Conservation (phyloP, 768 basidiomycete genomes). For the Trametes maxima region DNA sequence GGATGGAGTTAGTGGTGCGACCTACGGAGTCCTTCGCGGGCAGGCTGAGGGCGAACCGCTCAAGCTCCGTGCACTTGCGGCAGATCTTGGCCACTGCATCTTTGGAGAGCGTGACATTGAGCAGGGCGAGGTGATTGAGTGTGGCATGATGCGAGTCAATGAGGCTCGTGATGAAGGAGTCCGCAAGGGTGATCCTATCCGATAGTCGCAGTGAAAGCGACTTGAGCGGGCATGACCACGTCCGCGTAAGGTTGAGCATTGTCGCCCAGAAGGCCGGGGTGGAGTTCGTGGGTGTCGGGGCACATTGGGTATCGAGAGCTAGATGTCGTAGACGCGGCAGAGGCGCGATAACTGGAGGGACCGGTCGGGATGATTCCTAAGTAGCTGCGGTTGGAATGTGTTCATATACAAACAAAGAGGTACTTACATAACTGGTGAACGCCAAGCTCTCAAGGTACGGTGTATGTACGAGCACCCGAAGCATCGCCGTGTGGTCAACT, state of each 20-base stretch:
- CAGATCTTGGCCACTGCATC: slow-evolving; percentile 47
- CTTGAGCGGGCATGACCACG: slow-evolving; percentile 40
- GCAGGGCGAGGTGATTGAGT: slow-evolving; percentile 47
- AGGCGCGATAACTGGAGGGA: slow-evolving; percentile 32
- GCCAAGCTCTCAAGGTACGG: slow-evolving; percentile 64
- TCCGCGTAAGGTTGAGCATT: slow-evolving; percentile 33
- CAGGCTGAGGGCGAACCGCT: slow-evolving; percentile 53
- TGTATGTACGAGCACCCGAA: slow-evolving; percentile 48
- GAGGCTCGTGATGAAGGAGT: slow-evolving; percentile 46
- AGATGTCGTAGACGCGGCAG: slow-evolving; percentile 51
- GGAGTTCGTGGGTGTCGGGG: slow-evolving; percentile 26
- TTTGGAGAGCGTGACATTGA: slow-evolving; percentile 46
- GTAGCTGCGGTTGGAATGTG: not conserved
- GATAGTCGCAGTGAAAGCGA: slow-evolving; percentile 45
- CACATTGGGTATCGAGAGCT: slow-evolving; percentile 51
- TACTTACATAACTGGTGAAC: slow-evolving; percentile 58
- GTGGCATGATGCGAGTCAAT: slow-evolving; percentile 44
- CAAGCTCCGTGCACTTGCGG: slow-evolving; percentile 45
- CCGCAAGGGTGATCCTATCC: slow-evolving; percentile 43
- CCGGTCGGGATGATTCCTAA: slow-evolving; percentile 40
- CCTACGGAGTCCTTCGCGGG: slow-evolving; percentile 48
- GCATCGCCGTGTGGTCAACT: slow-evolving; percentile 52
- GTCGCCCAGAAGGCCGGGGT: slow-evolving; percentile 34
- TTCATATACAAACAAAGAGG: slow-evolving; percentile 5
- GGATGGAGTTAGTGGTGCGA: not conserved